Percentiles rank a stretch among this genome's conserved stretches.
Conservation (phyloP, 495 filamentous ascomycete species). For the Oleoguttula mirabilis region DNA sequence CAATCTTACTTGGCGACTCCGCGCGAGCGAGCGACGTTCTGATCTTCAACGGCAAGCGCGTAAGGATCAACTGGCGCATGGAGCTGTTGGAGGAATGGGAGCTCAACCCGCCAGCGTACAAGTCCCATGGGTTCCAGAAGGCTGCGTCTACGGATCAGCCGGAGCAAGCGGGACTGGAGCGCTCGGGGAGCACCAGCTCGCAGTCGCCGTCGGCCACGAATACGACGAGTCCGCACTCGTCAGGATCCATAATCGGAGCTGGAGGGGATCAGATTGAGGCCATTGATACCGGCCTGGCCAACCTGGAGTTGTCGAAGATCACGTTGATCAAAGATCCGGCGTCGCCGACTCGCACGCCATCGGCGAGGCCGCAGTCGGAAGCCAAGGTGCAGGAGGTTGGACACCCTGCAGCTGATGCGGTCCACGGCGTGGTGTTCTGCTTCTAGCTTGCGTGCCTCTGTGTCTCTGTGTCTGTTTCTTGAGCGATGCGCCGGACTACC, state of each 20-base stretch:
- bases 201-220: background rate
- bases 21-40: constrained; percentile 28
- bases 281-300: background rate
- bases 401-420: background rate
- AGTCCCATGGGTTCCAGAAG: constrained; percentile 11
- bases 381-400: background rate
- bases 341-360: background rate
- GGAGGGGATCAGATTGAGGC: background rate
- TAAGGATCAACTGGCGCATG: constrained; percentile 28
- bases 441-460: constrained; percentile 1
- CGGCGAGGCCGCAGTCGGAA: background rate
- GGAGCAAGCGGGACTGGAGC: background rate
- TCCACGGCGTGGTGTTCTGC: constrained; percentile 12
- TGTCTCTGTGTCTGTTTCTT: no score
- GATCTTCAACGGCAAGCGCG: constrained; percentile 25
- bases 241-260: background rate
- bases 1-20: constrained; percentile 24
- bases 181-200: background rate
- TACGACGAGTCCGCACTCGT: background rate
- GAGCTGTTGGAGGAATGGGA: constrained; percentile 22
- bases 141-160: background rate
- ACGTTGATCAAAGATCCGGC: background rate
- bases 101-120: constrained; percentile 18
- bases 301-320: background rate
- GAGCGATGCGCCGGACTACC: background rate